Evolutionary conservation across 176 grass and related monocot genomes (phyloP).

Genomic region (Panicum miliaceum): DNA sequence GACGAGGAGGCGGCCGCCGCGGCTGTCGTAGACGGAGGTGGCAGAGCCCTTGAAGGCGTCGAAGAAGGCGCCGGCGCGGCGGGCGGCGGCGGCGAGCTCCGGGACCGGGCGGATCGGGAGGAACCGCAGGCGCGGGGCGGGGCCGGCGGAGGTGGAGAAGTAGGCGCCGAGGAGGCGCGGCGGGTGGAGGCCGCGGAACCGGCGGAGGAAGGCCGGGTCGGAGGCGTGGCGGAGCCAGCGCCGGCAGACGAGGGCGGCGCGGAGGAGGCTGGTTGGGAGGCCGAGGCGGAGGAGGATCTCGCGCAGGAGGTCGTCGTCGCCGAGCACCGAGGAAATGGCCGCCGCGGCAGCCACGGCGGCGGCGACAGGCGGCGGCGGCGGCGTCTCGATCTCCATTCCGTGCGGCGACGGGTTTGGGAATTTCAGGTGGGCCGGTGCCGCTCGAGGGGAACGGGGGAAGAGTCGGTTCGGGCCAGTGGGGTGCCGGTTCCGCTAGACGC

Average conservation of each 20-base stretch:
- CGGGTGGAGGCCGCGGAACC: slow-evolving; percentile 22
- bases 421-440: background rate
- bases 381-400: slow-evolving; percentile 5
- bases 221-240: slow-evolving; percentile 32
- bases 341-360: background rate
- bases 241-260: slow-evolving; percentile 26
- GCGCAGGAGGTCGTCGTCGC: slow-evolving; percentile 38
- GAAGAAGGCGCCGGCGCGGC: slow-evolving; percentile 22
- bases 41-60: slow-evolving; percentile 11
- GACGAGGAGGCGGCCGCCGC: slow-evolving; percentile 39
- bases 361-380: slow-evolving; percentile 16
- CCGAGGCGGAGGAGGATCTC: slow-evolving; percentile 43
- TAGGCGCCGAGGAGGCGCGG: slow-evolving; percentile 39
- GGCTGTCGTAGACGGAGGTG: background rate
- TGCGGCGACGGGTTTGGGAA: slow-evolving; percentile 7
- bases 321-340: slow-evolving; percentile 15
- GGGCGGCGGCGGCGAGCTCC: slow-evolving; percentile 33
- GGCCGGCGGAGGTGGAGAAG: background rate
- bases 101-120: slow-evolving; percentile 14
- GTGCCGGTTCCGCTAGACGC: no score
- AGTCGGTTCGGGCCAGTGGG: no score
- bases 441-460: no score
- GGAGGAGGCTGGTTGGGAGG: slow-evolving; percentile 22
- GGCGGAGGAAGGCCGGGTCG: slow-evolving; percentile 25
- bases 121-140: slow-evolving; percentile 19